Percentiles rank a stretch among this genome's conserved stretches.
These are phyloP conservation scores for Lentithecium fluviatile DNA, from an alignment of 495 filamentous ascomycete genomes.

Conservation along the genomic window DNA sequence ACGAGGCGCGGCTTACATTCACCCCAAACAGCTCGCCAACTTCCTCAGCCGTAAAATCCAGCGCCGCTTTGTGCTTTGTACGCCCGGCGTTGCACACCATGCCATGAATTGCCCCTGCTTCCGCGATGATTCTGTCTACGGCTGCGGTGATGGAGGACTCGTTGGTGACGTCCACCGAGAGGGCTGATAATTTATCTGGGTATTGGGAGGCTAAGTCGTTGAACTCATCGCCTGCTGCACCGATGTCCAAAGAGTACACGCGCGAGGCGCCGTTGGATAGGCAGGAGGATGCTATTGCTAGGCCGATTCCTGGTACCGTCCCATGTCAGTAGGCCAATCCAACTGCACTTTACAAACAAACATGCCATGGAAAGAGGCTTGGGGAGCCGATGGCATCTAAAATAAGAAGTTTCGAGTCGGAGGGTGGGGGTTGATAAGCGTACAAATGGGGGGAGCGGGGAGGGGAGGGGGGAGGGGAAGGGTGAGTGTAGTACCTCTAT, in stretches of 20 bases:
- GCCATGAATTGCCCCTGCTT: conserved; percentile 50
- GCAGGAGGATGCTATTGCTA: conserved; percentile 14
- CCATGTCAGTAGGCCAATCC: no score
- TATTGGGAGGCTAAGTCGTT: no score
- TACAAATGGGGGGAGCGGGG: no score
- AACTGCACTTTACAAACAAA: no score
- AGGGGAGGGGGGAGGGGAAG: no score
- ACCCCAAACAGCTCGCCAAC: conserved; percentile 46
- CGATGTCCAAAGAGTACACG: conserved; percentile 42
- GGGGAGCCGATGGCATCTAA: no score
- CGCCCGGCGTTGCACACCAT: conserved; percentile 53
- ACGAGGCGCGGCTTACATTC: no score
- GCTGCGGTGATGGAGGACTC: conserved; percentile 46
- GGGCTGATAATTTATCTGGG: no score
- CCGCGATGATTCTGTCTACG: conserved; percentile 43
- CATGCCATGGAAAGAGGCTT: no score
- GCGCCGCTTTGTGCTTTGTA: conserved; percentile 49
- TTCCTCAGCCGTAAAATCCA: conserved; percentile 45
- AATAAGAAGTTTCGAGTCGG: no score
- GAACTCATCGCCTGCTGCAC: conserved; percentile 45
- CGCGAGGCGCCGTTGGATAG: conserved; percentile 42
- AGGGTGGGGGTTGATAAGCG: no score
- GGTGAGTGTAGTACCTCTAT: conserved; percentile 10
- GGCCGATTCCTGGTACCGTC: no score
- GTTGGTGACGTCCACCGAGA: conserved; percentile 46